Conservation (phyloP, 495 filamentous ascomycete genomes). For the Penicillium psychrofluorescens region DNA sequence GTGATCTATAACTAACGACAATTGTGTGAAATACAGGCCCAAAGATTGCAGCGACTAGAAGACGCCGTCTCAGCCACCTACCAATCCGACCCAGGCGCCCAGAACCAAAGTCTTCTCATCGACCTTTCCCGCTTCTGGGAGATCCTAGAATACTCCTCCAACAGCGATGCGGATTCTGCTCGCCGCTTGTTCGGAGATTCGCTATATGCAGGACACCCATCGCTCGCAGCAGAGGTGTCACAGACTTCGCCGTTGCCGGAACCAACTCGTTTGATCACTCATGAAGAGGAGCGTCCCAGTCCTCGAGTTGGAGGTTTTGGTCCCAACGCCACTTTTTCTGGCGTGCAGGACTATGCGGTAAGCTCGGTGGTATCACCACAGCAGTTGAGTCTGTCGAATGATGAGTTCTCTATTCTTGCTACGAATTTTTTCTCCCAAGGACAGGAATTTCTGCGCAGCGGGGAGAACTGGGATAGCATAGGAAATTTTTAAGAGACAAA, state of each 20-base stretch:
- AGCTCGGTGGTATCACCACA: conserved; percentile 16
- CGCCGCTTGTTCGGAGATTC: conserved; percentile 36
- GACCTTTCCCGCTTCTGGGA: conserved; percentile 45
- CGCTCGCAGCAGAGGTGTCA: conserved; percentile 29
- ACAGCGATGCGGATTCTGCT: conserved; percentile 33
- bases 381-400: conserved; percentile 28
- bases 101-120: conserved; percentile 39
- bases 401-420: conserved; percentile 42
- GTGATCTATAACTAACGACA: too few relatives aligned
- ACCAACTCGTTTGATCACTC: conserved; percentile 26
- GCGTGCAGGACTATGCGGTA: conserved; percentile 14
- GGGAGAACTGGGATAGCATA: conserved; percentile 30
- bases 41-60: conserved; percentile 33
- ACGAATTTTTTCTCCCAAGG: conserved; percentile 44
- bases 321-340: conserved; percentile 7
- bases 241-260: conserved; percentile 39
- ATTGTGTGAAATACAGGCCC: conserved; percentile 17
- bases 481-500: conserved; percentile 26
- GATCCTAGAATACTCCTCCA: conserved; percentile 42
- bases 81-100: conserved; percentile 27
- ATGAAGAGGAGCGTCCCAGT: conserved; percentile 13
- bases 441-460: conserved; percentile 33
- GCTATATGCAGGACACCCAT: conserved; percentile 18
- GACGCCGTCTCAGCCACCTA: conserved; percentile 41
- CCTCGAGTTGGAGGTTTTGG: conserved; percentile 7